Conservation (phyloP, 345 rosid genomes). For the Dipteronia dyeriana region DNA sequence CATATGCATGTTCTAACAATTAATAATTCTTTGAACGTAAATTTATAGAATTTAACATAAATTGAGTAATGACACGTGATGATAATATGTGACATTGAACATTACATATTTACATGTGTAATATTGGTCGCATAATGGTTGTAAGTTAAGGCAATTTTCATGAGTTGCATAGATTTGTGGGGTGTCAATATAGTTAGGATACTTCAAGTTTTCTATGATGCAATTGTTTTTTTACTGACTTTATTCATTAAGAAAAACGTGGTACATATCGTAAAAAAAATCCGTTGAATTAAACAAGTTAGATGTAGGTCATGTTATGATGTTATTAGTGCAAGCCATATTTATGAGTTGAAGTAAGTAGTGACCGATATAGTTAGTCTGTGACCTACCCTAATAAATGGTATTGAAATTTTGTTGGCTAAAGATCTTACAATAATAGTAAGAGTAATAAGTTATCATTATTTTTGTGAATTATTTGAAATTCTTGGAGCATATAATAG, state of each 20-base stretch:
- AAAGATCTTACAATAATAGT: conserved; percentile 3
- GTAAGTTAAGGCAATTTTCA: background rate
- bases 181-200: too few species aligned
- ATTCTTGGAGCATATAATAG: conserved; percentile 25
- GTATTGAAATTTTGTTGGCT: conserved; percentile 43
- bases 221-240: too few species aligned
- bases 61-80: too few species aligned
- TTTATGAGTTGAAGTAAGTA: conserved; percentile 50
- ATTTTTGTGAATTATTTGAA: conserved; percentile 15
- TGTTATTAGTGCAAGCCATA: conserved; percentile 45
- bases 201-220: too few species aligned
- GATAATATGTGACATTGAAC: background rate
- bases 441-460: background rate
- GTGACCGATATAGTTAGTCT: conserved; percentile 52
- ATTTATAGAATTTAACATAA: too few species aligned
- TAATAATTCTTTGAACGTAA: too few species aligned
- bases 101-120: background rate
- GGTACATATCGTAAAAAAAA: background rate
- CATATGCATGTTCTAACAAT: background rate
- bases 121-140: background rate
- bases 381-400: conserved; percentile 69
- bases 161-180: background rate
- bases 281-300: conserved; percentile 29
- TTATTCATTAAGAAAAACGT: too few species aligned
- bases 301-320: conserved; percentile 52